Percentiles rank a stretch among this genome's conserved stretches.
Conservation (phyloP, 1,139 yeast genomes). For the Zygosaccharomyces pseudobailii region DNA sequence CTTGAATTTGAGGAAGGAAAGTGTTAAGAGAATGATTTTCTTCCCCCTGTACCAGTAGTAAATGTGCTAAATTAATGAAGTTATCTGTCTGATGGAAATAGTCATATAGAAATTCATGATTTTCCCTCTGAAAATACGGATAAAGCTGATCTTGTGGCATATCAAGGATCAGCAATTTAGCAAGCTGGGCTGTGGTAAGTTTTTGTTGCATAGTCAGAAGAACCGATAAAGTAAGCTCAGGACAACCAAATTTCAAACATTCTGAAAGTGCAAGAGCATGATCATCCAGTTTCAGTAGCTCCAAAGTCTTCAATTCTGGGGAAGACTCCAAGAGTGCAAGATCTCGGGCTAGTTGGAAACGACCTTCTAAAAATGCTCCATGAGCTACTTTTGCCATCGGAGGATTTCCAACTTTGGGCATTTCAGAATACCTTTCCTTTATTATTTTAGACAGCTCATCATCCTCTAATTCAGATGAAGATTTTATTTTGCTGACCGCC, state of each 20-base stretch:
- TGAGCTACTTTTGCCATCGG: constrained; percentile 63
- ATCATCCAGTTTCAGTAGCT: constrained; percentile 69
- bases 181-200: constrained; percentile 50
- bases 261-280: constrained; percentile 64
- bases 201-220: constrained; percentile 48
- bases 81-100: constrained; percentile 60
- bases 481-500: constrained; percentile 71
- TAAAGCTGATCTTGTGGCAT: constrained; percentile 44
- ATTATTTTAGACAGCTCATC: constrained; percentile 50
- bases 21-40: constrained; percentile 17
- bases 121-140: constrained; percentile 37
- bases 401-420: constrained; percentile 33
- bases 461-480: constrained; percentile 53
- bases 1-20: constrained; percentile 29
- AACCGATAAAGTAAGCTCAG: constrained; percentile 59
- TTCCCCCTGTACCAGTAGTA: constrained; percentile 34
- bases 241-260: constrained; percentile 62
- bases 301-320: constrained; percentile 55
- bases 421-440: constrained; percentile 37
- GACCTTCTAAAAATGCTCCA: constrained; percentile 79
- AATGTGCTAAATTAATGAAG: constrained; percentile 42
- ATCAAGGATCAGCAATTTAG: constrained; percentile 44
- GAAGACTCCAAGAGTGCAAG: constrained; percentile 67
- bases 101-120: constrained; percentile 42
- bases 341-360: constrained; percentile 59